Evolutionary conservation across 345 rosid genomes (phyloP).

Genomic region (Hevea brasiliensis): DNA sequence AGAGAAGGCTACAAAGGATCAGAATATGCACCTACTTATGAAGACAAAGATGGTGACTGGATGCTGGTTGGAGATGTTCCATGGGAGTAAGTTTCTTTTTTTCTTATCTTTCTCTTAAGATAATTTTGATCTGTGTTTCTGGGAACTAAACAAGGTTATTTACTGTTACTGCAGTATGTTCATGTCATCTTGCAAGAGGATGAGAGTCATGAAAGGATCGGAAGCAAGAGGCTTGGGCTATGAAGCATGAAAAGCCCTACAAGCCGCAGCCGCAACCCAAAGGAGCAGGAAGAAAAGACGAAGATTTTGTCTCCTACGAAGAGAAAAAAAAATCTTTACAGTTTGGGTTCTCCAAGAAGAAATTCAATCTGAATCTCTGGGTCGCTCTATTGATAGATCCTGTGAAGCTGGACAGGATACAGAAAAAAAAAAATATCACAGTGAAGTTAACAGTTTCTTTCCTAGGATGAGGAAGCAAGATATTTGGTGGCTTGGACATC

Average conservation of each 20-base stretch:
- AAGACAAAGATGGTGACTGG: constrained; percentile 31
- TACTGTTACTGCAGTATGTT: constrained; percentile 64
- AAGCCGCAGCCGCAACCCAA: constrained; percentile 6
- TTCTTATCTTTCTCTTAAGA: too few relatives aligned
- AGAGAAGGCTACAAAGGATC: constrained; percentile 29
- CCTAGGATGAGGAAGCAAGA: constrained; percentile 16
- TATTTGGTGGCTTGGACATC: constrained; percentile 26
- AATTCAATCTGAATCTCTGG: constrained; percentile 24
- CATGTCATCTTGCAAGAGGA: constrained; percentile 71
- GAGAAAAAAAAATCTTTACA: constrained; percentile 17
- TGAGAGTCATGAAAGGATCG: constrained; percentile 83
- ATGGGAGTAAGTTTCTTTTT: constrained; percentile 17
- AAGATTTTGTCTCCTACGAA: neutral
- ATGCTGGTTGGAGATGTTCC: constrained; percentile 31
- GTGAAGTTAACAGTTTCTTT: constrained; percentile 15
- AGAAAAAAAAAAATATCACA: neutral
- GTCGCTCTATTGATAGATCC: neutral
- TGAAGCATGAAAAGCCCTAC: constrained; percentile 41
- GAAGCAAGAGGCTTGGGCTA: constrained; percentile 75
- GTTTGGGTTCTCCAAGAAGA: constrained; percentile 50
- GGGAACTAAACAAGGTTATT: constrained; percentile 11
- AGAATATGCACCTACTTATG: constrained; percentile 25
- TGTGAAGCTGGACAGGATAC: neutral
- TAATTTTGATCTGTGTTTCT: neutral
- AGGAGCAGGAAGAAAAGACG: constrained; percentile 10